Evolutionary conservation across 352 stramenopile species (phyloP), one percentile per base, ranked within the genome.

Genomic region (Saprolegnia parasitica): DNA sequence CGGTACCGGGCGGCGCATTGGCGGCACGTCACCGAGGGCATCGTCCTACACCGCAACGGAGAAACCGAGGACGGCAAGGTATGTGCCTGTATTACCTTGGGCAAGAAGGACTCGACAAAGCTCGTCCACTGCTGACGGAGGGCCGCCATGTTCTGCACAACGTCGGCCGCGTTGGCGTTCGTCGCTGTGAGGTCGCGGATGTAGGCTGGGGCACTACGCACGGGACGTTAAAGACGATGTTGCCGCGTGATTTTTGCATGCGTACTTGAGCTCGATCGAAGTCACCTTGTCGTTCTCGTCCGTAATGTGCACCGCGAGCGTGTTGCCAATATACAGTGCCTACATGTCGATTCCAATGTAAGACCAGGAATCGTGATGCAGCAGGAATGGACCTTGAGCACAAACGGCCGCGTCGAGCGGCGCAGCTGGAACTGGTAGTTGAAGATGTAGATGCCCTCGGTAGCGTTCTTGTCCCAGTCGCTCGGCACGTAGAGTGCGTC

Each of bases 301-400:
- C 4, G 82, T 90, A 18, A 95, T 71, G 72, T 92, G 92, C 47
- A 92, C 75, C 65, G 91, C 81, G 24, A 95, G 86, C 66, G 88
- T 92, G 56, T 75, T 79, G 24, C 81, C 79, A 49, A 95, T 81
- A 66, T 88, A 90, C 45, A 95, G 62, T 18, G 78, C 81, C 85
- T 94, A 40, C 10, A 74, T 8, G 46, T 56, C 20, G 29, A n/a
- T 16, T 35, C 5, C 67, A 18, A 71, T 26, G 11, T 65, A 54
- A 24, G 5, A n/a, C 10, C 11, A n/a, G 18, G 20, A 55, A 21
- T 37, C 15, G 26, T 1, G 16, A 52, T 20, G 32, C 70, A 72
- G 21, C 18, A 24, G 23, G 21, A 1, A 56, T 39, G 20, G 67
- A 90, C 86, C 81, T 94, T 82, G 2, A 94, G 67, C 23, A 60